Conservation (phyloP, 1,139 yeast species). For the Debaryomyces sp. region DNA sequence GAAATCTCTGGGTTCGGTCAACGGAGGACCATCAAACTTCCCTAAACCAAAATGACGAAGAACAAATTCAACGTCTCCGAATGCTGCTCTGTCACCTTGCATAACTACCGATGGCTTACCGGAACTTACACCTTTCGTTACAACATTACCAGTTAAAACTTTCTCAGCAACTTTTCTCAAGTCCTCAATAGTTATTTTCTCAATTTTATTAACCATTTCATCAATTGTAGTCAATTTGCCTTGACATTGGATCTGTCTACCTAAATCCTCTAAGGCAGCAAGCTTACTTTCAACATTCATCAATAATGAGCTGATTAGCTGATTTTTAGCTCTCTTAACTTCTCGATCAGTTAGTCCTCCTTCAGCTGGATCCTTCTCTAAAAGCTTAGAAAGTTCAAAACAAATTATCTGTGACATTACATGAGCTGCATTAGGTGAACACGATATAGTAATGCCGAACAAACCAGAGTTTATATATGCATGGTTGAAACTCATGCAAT, state of each 20-base stretch:
- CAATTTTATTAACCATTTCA: constrained; percentile 84
- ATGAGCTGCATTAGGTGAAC: constrained; percentile 84
- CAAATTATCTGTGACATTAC: constrained; percentile 81
- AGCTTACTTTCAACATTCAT: constrained; percentile 93
- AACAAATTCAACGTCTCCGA: constrained; percentile 79
- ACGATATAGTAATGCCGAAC: constrained; percentile 85
- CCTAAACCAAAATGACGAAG: constrained; percentile 79
- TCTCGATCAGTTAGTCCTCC: constrained; percentile 71
- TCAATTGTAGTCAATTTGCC: constrained; percentile 75
- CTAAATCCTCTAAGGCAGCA: constrained; percentile 92
- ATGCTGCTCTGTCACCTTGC: constrained; percentile 83
- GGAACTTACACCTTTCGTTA: constrained; percentile 50
- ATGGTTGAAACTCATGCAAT: constrained; percentile 86
- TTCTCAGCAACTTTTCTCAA: constrained; percentile 74
- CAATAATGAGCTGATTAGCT: constrained; percentile 80
- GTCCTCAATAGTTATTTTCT: constrained; percentile 64
- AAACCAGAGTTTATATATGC: constrained; percentile 89
- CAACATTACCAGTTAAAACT: constrained; percentile 68
- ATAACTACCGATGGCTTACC: constrained; percentile 82
- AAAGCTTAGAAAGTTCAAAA: constrained; percentile 67
- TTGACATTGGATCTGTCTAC: constrained; percentile 89
- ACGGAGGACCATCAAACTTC: constrained; percentile 24
- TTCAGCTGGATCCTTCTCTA: constrained; percentile 55
- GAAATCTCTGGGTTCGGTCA: constrained; percentile 34
- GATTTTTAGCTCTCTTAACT: constrained; percentile 89